Base-by-base conservation (phyloP, 2,329 filamentous ascomycete species). In the Cytospora chrysosperma region DNA sequence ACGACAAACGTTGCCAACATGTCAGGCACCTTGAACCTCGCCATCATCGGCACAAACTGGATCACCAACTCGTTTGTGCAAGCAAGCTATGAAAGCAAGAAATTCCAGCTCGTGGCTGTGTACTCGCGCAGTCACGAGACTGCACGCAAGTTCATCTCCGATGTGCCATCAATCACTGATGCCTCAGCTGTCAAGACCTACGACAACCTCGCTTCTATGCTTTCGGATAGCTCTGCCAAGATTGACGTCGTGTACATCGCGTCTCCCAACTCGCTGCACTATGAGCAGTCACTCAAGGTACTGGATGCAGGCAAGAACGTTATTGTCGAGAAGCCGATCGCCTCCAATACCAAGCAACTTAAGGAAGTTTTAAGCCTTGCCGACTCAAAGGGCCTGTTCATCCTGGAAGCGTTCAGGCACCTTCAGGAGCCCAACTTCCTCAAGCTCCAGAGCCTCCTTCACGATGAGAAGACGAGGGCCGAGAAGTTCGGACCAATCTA, bases 261-360 rank as follows among this genome's bases (percentile, higher is more conserved):
- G 3, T 78, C 85, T 1, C 81, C 82, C 1, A 85, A 85, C 66
- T 72, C 75, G 24, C 70, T 70, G 1, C 82, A 85, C 57, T 80
- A 81, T 1, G 73, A 75, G 47, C 80, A 78, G 68, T 54, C 28
- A 9, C 80, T 84, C 67, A 78, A 80, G 65, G 76, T 76, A n/a
- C 72, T 85, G 10, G 68, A 74, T 9, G 81, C 80, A 19, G 80
- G 81, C 12, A 85, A 85, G 67, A 81, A 85, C 69, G 82, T 84
- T 2, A 72, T 85, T 0, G 78, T 79, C 7, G 83, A 85, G 70
- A 85, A 85, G 68, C 82, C 83, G 21, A 77, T 85, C 28, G 80
- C 79, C 1, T 78, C 78, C 54, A 80, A 84, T 67, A 69, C 84
- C 13, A 72, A 75, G 3, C 76, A 77, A 0, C 82, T 83, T 0